Evolutionary conservation across 805 yeast species (phyloP).

Genomic region (Kockiozyma suomiensis): DNA sequence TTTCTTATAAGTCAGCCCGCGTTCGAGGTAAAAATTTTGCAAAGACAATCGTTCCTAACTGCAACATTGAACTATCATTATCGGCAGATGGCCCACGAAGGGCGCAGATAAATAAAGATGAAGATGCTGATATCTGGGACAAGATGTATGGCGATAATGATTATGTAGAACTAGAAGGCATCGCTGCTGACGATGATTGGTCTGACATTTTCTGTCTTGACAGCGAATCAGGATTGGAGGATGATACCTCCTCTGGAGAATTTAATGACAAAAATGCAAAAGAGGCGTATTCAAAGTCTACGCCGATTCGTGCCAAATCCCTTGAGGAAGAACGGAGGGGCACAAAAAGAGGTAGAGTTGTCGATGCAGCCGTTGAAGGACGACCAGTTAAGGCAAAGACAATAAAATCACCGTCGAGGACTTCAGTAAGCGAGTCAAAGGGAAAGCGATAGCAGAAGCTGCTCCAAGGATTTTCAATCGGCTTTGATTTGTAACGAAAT

Average conservation of each 20-base stretch:
- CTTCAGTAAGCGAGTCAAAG: not conserved
- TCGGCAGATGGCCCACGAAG: not conserved
- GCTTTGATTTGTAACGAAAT: no score
- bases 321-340: slow-evolving; percentile 14
- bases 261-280: not conserved
- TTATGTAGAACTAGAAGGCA: not conserved
- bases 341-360: slow-evolving; percentile 4
- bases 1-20: not conserved
- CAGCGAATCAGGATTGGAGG: not conserved
- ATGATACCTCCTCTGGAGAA: not conserved
- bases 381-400: not conserved
- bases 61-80: slow-evolving; percentile 9
- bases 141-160: not conserved
- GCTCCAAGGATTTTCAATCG: no score
- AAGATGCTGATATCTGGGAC: not conserved
- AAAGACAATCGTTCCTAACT: slow-evolving; percentile 11
- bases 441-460: no score
- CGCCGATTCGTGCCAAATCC: slow-evolving; percentile 11
- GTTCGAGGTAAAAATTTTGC: slow-evolving; percentile 18
- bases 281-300: not conserved
- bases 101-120: not conserved
- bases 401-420: not conserved
- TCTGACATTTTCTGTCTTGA: slow-evolving; percentile 29
- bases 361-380: slow-evolving; percentile 7
- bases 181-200: slow-evolving; percentile 27